Evolutionary conservation across 192 early-diverging fungal genomes (phyloP).

Genomic region (Coemansia aciculifera): DNA sequence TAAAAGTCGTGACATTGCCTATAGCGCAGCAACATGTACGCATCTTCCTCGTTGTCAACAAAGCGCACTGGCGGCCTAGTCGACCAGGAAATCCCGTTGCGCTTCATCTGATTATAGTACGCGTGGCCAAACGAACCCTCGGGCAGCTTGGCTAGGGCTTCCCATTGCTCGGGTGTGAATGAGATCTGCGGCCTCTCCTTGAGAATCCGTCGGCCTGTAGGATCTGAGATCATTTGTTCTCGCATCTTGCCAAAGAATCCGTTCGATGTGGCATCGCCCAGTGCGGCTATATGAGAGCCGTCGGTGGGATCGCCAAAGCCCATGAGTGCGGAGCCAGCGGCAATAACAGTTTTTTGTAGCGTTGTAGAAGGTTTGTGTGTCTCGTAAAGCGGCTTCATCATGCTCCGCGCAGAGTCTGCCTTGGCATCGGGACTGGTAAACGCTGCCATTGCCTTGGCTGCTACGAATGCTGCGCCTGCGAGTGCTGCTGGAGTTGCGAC

Average conservation of each 20-base stretch:
- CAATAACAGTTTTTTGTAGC: conserved; percentile 64
- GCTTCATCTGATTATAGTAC: conserved; percentile 82
- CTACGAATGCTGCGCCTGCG: conserved; percentile 26
- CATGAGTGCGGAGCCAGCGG: conserved; percentile 74
- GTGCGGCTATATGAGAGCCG: conserved; percentile 47
- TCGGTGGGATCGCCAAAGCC: conserved; percentile 76
- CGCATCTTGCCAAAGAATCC: conserved; percentile 68
- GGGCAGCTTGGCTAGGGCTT: conserved; percentile 60
- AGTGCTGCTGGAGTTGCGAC: conserved; percentile 28
- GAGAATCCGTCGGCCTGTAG: conserved; percentile 79
- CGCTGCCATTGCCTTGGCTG: conserved; percentile 36
- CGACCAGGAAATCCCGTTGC: conserved; percentile 78
- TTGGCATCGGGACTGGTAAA: conserved; percentile 54
- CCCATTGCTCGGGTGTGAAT: conserved; percentile 67
- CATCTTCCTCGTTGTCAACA: conserved; percentile 87
- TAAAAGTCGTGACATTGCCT: conserved; percentile 95
- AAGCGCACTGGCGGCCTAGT: conserved; percentile 80
- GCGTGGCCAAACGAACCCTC: conserved; percentile 79
- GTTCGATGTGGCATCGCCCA: conserved; percentile 89
- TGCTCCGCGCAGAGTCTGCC: conserved; percentile 29
- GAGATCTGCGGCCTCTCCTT: conserved; percentile 78
- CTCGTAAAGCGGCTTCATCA: conserved; percentile 55
- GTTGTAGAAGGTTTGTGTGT: conserved; percentile 67
- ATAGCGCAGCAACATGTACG: conserved; percentile 92
- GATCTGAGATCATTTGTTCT: conserved; percentile 73